Conservation (phyloP, 2,329 filamentous ascomycete species). For the Aureobasidium sp. region DNA sequence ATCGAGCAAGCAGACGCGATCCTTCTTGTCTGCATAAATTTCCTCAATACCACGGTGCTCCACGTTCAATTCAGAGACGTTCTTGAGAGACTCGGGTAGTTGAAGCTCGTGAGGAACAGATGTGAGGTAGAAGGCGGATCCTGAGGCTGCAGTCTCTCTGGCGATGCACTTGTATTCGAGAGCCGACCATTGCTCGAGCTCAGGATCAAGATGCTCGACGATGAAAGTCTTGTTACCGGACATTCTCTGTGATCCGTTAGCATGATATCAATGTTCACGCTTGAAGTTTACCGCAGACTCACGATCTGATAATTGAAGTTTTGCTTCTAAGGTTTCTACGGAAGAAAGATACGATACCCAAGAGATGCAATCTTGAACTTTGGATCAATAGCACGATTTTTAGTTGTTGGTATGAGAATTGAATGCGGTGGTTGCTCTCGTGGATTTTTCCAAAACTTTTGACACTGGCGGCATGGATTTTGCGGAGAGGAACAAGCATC, state of each 20-base stretch:
- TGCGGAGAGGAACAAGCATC: constrained; percentile 1
- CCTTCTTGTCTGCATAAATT: constrained; percentile 65
- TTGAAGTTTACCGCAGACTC: neutral
- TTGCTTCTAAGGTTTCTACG: neutral
- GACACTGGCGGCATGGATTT: neutral
- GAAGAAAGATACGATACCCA: neutral
- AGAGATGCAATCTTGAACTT: neutral
- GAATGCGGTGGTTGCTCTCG: neutral
- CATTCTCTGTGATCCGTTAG: neutral
- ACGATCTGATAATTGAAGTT: neutral
- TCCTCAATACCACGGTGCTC: constrained; percentile 72
- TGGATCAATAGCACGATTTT: neutral
- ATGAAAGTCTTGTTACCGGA: constrained; percentile 61
- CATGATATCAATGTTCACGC: neutral
- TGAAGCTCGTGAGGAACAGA: constrained; percentile 65
- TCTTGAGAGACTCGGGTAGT: constrained; percentile 51
- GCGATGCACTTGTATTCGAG: constrained; percentile 89
- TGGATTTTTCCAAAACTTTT: constrained; percentile 3
- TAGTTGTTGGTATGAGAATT: neutral
- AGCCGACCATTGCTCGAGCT: constrained; percentile 88
- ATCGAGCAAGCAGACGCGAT: constrained; percentile 80
- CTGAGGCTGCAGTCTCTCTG: constrained; percentile 62
- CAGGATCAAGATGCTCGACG: constrained; percentile 92
- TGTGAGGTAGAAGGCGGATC: constrained; percentile 69
- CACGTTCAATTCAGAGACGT: constrained; percentile 57